A percentile compares a stretch with the other conserved stretches of the same genome.
Conservation (phyloP, 2,329 filamentous ascomycete genomes). For the Domatiomyces catenatus region DNA sequence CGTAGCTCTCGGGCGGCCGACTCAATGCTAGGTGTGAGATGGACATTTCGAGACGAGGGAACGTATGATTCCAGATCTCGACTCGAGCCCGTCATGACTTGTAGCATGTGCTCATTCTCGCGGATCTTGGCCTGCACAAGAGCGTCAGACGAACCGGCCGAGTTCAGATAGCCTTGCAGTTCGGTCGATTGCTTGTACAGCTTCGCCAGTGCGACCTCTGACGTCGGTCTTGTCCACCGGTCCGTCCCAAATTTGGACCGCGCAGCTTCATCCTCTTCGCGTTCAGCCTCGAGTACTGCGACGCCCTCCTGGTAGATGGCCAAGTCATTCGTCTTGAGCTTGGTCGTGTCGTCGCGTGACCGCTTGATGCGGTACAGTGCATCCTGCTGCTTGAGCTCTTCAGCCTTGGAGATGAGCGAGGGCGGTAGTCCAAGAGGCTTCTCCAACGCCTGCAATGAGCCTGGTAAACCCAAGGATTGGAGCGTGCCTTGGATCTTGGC, state of each 20-base stretch:
- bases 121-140: slow-evolving; percentile 65
- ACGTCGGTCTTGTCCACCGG: slow-evolving; percentile 59
- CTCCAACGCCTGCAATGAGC: slow-evolving; percentile 83
- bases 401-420: slow-evolving; percentile 71
- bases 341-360: slow-evolving; percentile 77
- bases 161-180: slow-evolving; percentile 74
- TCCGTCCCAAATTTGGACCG: slow-evolving; percentile 72
- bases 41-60: slow-evolving; percentile 64
- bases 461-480: slow-evolving; percentile 71
- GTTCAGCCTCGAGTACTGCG: slow-evolving; percentile 61
- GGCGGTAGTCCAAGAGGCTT: slow-evolving; percentile 85
- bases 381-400: slow-evolving; percentile 84
- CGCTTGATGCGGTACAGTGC: slow-evolving; percentile 61
- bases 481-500: slow-evolving; percentile 64
- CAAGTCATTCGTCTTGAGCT: slow-evolving; percentile 66
- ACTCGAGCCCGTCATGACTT: slow-evolving; percentile 63
- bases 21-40: slow-evolving; percentile 67
- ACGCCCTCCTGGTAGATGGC: slow-evolving; percentile 71
- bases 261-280: slow-evolving; percentile 64
- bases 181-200: slow-evolving; percentile 61
- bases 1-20: slow-evolving; percentile 62
- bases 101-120: slow-evolving; percentile 58
- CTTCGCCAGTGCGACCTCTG: slow-evolving; percentile 53
- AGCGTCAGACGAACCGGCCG: slow-evolving; percentile 50
- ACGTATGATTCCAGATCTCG: slow-evolving; percentile 75